phyloP scores from a whole-genome alignment of 352 stramenopile genomes.

The Pythium myriotylum region DNA sequence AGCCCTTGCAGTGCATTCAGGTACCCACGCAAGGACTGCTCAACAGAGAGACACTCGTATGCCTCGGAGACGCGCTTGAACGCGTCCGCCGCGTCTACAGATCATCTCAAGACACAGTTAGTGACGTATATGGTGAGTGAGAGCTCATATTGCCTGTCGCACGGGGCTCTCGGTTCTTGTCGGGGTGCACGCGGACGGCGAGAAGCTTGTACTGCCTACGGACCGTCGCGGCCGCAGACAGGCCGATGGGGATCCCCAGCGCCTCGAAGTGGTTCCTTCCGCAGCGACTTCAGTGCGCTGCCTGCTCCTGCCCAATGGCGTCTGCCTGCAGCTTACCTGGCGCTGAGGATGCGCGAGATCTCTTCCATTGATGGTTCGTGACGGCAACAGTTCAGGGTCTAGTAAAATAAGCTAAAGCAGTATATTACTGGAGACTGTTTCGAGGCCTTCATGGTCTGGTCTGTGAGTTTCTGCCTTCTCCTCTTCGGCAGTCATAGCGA shows the following conservation, averaged over 20 bases:
- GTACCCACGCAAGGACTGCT: conserved; percentile 55
- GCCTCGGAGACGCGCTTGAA: conserved; percentile 81
- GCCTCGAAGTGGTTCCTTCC: conserved; percentile 34
- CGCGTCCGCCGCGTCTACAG: conserved; percentile 61
- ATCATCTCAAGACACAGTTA: neutral
- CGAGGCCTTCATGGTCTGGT: conserved; percentile 5
- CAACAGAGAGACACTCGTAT: conserved; percentile 73
- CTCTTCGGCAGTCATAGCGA: conserved; percentile 14
- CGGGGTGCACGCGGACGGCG: conserved; percentile 34
- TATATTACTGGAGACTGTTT: neutral
- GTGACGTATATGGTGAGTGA: neutral
- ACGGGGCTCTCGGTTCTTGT: conserved; percentile 37
- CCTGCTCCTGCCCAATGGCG: neutral
- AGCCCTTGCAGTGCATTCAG: conserved; percentile 21
- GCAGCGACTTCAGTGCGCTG: neutral
- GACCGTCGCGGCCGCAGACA: conserved; percentile 8
- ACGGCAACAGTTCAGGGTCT: too few relatives aligned
- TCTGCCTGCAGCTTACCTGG: conserved; percentile 4
- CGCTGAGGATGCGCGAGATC: conserved; percentile 22
- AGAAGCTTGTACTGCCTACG: conserved; percentile 40
- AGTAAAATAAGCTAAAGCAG: too few relatives aligned
- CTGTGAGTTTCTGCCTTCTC: conserved; percentile 2
- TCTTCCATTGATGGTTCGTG: neutral
- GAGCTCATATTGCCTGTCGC: neutral
- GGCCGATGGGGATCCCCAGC: conserved; percentile 20